Evolutionary conservation across 2,329 filamentous ascomycete species (phyloP).

Genomic region (Gnomoniopsis sp.): DNA sequence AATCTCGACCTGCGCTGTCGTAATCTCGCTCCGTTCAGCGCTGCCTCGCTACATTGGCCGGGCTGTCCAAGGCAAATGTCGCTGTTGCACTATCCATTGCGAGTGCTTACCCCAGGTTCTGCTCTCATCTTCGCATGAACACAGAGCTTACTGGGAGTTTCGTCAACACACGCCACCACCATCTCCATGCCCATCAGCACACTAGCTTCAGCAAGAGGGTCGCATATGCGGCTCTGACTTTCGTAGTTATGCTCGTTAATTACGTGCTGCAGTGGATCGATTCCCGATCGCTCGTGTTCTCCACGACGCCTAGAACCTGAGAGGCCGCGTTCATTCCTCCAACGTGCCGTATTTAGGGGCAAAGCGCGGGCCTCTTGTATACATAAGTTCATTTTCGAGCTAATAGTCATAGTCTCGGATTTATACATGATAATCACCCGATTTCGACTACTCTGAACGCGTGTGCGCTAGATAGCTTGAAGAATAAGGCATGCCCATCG

Average conservation of each 20-base stretch:
- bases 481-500: neutral
- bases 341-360: neutral
- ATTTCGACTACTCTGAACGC: too few species aligned
- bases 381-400: neutral
- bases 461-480: too few species aligned
- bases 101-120: neutral
- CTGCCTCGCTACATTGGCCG: neutral
- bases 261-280: neutral
- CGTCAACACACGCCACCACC: neutral
- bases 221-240: neutral
- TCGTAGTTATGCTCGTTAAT: neutral
- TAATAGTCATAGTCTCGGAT: neutral
- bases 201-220: neutral
- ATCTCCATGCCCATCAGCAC: neutral
- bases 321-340: neutral
- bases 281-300: neutral
- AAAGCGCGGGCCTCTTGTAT: neutral
- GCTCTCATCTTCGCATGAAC: neutral
- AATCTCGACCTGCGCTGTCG: slow-evolving; percentile 8
- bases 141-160: neutral
- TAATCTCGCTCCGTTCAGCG: neutral
- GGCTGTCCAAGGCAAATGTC: neutral
- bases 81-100: neutral
- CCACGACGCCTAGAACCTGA: neutral
- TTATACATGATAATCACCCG: too few species aligned